Evolutionary conservation across 2,329 filamentous ascomycete species (phyloP), one percentile per base, ranked within the genome.

Genomic region (Verruconis gallopava): DNA sequence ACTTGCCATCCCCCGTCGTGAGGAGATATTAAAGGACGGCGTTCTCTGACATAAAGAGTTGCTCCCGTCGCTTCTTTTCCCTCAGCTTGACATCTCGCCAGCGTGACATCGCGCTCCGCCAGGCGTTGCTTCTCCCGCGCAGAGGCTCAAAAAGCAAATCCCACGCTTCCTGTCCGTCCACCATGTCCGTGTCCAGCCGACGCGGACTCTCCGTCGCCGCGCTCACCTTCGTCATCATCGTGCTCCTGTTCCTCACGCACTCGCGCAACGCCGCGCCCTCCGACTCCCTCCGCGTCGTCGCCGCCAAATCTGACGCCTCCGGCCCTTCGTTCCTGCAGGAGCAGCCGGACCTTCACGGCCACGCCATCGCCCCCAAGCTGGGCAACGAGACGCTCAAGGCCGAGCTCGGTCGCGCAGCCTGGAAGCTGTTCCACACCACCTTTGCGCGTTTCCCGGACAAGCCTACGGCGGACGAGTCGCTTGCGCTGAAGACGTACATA

Each of bases 381-480:
- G 84, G 83, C 55, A 91, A 91, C 61, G 82, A 80, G 46, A 91
- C 84, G 4, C 67, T 76, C 42, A 91, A 89, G 58, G 75, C 72
- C 46, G 76, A 80, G 57, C 64, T 80, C 20, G 76, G 76, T 47
- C 69, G 75, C 47, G 72, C 76, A 44, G 71, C 75, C 25, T 80
- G 76, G 76, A 77, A 77, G 52, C 67, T 77, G 48, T 67, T 80
- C 48, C 76, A 80, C 55, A 80, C 76, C 14, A 75, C 75, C 45
- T 77, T 80, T 64, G 74, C 73, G 41, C 68, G 74, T 48, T 80
- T 77, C 53, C 76, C 76, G 11, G 75, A 79, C 51, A 68, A 71
- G 45, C 76, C 76, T 2, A 73, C 70, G 0, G 57, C 63, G 17
- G 75, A 79, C 43, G 74, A 80, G 54, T 70, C 71, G 50, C 64